A percentile compares a stretch with the other conserved stretches of the same genome.
Conservation (phyloP, 176 grass and related monocot genomes). For the Otatea glauca region DNA sequence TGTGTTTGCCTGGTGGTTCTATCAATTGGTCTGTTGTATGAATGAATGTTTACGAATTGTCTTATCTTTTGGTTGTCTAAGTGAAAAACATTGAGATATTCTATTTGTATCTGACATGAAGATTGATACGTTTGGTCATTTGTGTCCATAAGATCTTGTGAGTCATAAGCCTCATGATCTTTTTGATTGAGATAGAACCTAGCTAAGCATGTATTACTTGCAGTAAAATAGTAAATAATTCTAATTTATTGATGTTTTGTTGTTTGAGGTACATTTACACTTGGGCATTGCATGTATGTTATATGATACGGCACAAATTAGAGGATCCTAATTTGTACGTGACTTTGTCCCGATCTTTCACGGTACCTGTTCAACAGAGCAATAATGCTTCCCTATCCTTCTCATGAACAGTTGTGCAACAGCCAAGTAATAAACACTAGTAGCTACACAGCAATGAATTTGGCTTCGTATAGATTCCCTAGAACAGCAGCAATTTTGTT, state of each 20-base stretch:
- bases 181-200: not conserved
- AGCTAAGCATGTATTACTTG: not conserved
- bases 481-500: too few species aligned
- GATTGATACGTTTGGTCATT: not conserved
- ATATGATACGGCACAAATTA: too few species aligned
- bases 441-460: too few species aligned
- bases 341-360: too few species aligned
- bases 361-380: too few species aligned
- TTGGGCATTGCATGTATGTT: not conserved
- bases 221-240: not conserved
- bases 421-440: too few species aligned
- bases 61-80: not conserved
- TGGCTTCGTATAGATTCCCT: too few species aligned
- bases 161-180: not conserved
- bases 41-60: not conserved
- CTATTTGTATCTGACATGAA: not conserved
- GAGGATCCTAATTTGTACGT: too few species aligned
- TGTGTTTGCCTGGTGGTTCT: not conserved
- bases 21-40: not conserved
- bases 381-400: too few species aligned
- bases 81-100: not conserved
- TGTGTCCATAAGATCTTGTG: conserved; percentile 8
- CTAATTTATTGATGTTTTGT: not conserved
- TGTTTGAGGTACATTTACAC: not conserved
- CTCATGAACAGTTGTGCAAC: too few species aligned